Evolutionary conservation across 202 grass and related monocot genomes (phyloP).

Genomic region (Sporobolus alterniflorus): DNA sequence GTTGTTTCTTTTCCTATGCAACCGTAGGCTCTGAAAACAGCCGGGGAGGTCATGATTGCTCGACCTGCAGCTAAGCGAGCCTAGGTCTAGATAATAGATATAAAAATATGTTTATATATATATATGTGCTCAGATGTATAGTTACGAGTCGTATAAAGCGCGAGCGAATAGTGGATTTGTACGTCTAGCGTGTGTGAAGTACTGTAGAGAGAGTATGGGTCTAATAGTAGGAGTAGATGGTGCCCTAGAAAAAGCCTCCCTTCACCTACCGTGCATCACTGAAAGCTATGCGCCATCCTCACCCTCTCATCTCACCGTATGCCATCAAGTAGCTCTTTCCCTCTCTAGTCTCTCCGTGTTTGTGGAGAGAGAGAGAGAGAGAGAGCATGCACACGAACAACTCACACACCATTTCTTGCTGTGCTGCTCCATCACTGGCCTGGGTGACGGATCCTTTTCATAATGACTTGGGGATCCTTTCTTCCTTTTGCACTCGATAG

Average conservation of each 20-base stretch:
- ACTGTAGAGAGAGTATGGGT: not conserved
- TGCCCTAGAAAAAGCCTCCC: conserved; percentile 67
- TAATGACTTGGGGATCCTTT: conserved; percentile 77
- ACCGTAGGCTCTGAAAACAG: conserved; percentile 44
- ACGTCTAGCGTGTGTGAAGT: no score
- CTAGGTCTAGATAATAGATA: no score
- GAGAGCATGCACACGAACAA: no score
- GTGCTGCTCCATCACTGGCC: conserved; percentile 68
- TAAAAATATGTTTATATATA: no score
- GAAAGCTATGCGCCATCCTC: conserved; percentile 90
- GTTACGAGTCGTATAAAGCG: no score
- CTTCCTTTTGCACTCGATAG: conserved; percentile 77
- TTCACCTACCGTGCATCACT: conserved; percentile 86
- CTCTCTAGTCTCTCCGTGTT: no score
- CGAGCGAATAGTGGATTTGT: no score
- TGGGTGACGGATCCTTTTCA: conserved; percentile 69
- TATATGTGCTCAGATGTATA: no score
- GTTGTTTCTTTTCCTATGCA: conserved; percentile 81
- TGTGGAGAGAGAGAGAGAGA: no score
- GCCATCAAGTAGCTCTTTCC: no score
- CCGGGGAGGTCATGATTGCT: conserved; percentile 59
- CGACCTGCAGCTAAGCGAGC: not conserved
- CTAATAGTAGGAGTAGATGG: conserved; percentile 23
- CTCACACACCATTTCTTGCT: no score
- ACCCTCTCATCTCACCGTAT: not conserved